phyloP scores from a whole-genome alignment of 371 early-diverging fungal genomes.

The Mucor saturninus region DNA sequence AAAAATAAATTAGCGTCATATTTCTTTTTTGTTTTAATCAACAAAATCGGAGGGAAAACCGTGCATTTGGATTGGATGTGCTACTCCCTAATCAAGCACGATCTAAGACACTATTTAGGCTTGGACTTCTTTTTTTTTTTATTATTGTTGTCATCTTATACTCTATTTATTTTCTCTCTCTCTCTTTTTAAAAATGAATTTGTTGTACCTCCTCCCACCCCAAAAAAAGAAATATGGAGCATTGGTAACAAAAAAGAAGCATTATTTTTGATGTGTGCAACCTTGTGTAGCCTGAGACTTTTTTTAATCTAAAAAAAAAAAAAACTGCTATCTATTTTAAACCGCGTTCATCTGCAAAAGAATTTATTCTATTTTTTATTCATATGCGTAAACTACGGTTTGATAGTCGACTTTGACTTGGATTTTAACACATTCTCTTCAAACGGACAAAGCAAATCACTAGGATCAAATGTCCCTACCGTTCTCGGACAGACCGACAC shows the following conservation, averaged over 20 bases:
- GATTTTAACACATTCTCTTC: slow-evolving; percentile 4
- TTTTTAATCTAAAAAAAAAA: no score
- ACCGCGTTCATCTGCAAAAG: no score
- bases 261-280: no score
- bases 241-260: no score
- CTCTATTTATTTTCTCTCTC: no score
- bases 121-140: background rate
- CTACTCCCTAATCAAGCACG: background rate
- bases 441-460: slow-evolving; percentile 17
- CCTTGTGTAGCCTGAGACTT: no score
- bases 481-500: slow-evolving; percentile 48
- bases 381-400: no score
- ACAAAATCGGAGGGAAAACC: background rate
- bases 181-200: no score
- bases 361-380: background rate
- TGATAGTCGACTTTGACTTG: background rate
- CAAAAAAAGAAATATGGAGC: no score
- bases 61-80: background rate
- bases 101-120: background rate
- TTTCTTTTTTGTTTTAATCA: background rate
- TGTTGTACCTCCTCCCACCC: no score
- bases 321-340: no score
- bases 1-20: background rate
- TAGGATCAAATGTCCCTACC: slow-evolving; percentile 8
- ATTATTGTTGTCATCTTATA: background rate